Evolutionary conservation across 2,329 filamentous ascomycete genomes (phyloP), one percentile per base, ranked within the genome.

Genomic region (Elsinoe ampelina): DNA sequence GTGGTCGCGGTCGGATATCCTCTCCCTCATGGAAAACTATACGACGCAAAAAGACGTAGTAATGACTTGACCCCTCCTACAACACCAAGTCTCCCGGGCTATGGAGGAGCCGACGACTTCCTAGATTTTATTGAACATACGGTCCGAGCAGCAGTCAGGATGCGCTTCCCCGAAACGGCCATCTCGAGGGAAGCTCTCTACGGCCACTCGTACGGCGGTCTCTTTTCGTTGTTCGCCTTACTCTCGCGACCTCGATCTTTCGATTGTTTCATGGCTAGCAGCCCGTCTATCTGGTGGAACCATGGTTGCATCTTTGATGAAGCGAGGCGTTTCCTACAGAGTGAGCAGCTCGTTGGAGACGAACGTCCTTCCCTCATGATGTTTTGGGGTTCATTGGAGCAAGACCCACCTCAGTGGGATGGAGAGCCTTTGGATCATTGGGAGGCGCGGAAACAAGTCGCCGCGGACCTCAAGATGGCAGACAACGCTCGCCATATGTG

Each of bases 241-340:
- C 73, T 74, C 55, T 73, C 68, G 0, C 64, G 67, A 3, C 71
- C 74, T 0, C 60, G 64, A 1, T 65, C 71, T 2, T 79, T 78
- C 55, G 67, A 77, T 55, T 71, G 67, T 6, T 76, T 72, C 58
- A 68, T 77, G 12, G 71, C 72, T 1, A 73, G 71, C 4, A 78
- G 75, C 26, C 76, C 75, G 0, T 72, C 71, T 0, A 72, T 77
- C 5, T 77, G 70, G 70, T 79, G 74, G 72, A 77, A 77, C 60
- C 62, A 73, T 13, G 61, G 67, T 1, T 76, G 71, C 54, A 66
- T 78, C 13, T 58, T 55, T 30, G 41, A 43, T 13, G 51, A 58
- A 20, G 51, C 51, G 1, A 30, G 38, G 17, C 11, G 20, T 7
- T 55, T 73, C 3, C 60, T 61, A 2, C 66, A 71, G 30, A 67